Percentiles rank a stretch among this genome's conserved stretches.
Conservation (phyloP, 2,329 filamentous ascomycete genomes). For the Neodidymelliopsis sp. region DNA sequence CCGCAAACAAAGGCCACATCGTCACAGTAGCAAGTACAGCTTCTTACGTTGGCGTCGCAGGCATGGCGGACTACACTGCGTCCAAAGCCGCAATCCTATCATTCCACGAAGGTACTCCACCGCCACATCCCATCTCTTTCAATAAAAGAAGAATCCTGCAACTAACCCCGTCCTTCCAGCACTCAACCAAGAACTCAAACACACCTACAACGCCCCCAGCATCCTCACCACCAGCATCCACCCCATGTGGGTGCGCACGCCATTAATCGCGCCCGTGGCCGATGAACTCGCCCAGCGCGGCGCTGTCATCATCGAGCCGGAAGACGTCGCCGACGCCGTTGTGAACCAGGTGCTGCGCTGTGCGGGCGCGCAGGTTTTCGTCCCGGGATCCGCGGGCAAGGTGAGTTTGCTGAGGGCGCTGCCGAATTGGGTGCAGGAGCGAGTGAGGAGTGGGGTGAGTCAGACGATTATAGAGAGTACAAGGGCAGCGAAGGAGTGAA, state of each 20-base stretch:
- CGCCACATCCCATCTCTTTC: constrained; percentile 51
- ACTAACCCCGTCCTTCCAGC: constrained; percentile 30
- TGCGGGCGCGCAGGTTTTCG: constrained; percentile 51
- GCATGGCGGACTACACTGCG: constrained; percentile 61
- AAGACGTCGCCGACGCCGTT: constrained; percentile 51
- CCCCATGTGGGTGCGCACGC: constrained; percentile 53
- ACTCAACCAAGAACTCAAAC: constrained; percentile 51
- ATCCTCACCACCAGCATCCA: constrained; percentile 55
- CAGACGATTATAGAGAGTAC: constrained; percentile 25
- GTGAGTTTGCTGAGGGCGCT: constrained; percentile 51
- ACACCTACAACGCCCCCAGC: constrained; percentile 49
- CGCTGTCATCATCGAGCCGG: constrained; percentile 46
- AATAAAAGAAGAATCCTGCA: neutral
- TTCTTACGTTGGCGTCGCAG: constrained; percentile 56
- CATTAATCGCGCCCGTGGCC: constrained; percentile 47
- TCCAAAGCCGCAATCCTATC: constrained; percentile 61
- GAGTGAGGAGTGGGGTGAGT: constrained; percentile 28
- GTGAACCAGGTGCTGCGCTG: constrained; percentile 51
- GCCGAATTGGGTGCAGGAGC: constrained; percentile 59
- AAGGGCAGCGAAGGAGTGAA: too few relatives aligned
- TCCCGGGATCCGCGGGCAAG: constrained; percentile 38
- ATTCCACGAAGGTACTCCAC: constrained; percentile 58
- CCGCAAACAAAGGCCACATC: constrained; percentile 58
- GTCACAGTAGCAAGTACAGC: constrained; percentile 64
- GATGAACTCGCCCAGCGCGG: constrained; percentile 42